These are phyloP conservation scores for Dicorynia guianensis DNA, from an alignment of 306 rosid genomes.

Conservation along the genomic window DNA sequence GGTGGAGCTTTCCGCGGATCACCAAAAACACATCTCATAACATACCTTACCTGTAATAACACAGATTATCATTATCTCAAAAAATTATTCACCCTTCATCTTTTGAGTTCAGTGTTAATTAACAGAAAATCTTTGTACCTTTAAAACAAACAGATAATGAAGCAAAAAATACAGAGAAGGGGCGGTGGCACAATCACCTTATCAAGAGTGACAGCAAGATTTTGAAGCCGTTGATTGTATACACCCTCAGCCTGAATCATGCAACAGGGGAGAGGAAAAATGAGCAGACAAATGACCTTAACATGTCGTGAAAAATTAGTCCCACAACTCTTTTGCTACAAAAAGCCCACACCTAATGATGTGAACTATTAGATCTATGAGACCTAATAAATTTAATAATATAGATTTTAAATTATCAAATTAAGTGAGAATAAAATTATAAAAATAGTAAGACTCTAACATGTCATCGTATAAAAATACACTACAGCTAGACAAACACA, in stretches of 20 bases:
- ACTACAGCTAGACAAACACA: slow-evolving; percentile 1
- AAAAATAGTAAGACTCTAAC: no score
- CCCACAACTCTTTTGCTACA: no score
- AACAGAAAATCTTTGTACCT: not conserved
- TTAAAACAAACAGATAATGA: slow-evolving; percentile 1
- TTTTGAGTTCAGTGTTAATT: slow-evolving; percentile 1
- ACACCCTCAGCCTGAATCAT: slow-evolving; percentile 94
- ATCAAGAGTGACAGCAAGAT: slow-evolving; percentile 97
- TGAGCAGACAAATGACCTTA: not conserved
- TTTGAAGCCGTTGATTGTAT: slow-evolving; percentile 98
- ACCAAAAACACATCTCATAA: slow-evolving; percentile 88
- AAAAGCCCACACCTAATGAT: no score
- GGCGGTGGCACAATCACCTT: slow-evolving; percentile 68
- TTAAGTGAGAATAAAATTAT: no score
- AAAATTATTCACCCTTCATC: not conserved
- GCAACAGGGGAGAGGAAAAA: not conserved
- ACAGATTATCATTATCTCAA: slow-evolving; percentile 40
- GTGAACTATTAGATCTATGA: no score
- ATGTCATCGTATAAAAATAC: slow-evolving; percentile 3
- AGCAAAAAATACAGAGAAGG: not conserved
- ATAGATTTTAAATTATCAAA: no score
- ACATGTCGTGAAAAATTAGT: no score
- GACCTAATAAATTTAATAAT: no score
- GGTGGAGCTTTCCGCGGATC: slow-evolving; percentile 97
- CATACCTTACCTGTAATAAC: slow-evolving; percentile 85